Evolutionary conservation across 2,329 filamentous ascomycete species (phyloP), one percentile per base, ranked within the genome.

Genomic region (Fusarium goolgardi): DNA sequence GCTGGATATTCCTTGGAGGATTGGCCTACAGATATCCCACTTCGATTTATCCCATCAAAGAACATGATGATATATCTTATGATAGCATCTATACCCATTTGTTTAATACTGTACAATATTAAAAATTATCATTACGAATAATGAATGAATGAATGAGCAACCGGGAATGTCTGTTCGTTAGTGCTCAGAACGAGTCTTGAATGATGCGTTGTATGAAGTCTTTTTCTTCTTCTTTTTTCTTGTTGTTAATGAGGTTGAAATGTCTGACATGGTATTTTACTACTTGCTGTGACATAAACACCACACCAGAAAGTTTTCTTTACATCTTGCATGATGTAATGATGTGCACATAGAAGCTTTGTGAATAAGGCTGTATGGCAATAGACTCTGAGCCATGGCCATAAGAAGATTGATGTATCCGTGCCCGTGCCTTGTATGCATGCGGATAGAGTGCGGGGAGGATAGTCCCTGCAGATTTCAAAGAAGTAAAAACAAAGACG

Each of bases 51-150:
- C 66, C 45, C 43, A 39, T 55, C 56, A 53, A 44, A 63, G 53
- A 63, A 60, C 47, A 64, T 67, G 66, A 70, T 67, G 66, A 63
- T 44, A 58, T 64, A 57, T 63, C 35, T 62, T 16, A 70, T 57
- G 56, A 69, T 67, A 59, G 62, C 58, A 64, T 58, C 62, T 64
- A 69, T 69, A 70, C 67, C 66, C 67, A 67, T 69, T 69, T 70
- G 58, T 60, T 64, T 64, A 63, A 50, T 49, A 49, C 25, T 58
- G 51, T 58, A 67, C 51, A 13, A 52, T 55, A 56, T 50, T 31
- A 53, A 37, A 39, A 40, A 43, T 47, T 20, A 67, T 45, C 18
- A 60, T 40, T 9, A 67, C 32, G 52, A 67, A n/a, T 16, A 29
- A 29, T 41, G 11, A 35, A 37, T 13, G 12, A 39, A 39, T 15